phyloP scores from a whole-genome alignment of 495 filamentous ascomycete species.

The Penicillium dipodomyicola region DNA sequence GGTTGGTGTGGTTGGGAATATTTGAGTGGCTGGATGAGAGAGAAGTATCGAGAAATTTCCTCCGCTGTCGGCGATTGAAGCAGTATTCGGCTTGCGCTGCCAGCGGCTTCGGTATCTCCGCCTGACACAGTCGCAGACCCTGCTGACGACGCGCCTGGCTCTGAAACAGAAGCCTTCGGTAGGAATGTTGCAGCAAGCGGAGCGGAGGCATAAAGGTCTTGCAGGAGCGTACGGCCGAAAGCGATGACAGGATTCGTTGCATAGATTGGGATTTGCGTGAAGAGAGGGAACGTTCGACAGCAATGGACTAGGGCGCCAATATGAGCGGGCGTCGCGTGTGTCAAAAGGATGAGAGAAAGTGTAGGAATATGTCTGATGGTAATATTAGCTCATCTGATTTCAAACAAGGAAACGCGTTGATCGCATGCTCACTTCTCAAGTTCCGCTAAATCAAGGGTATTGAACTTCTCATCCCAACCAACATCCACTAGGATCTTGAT shows the following conservation, averaged over 20 bases:
- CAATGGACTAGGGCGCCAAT: conserved; percentile 93
- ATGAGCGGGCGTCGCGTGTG: conserved; percentile 86
- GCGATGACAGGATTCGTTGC: conserved; percentile 92
- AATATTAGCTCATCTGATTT: conserved; percentile 13
- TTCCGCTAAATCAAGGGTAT: conserved; percentile 72
- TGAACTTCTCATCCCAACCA: conserved; percentile 92
- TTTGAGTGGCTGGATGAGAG: conserved; percentile 88
- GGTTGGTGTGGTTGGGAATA: conserved; percentile 96
- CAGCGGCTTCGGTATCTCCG: conserved; percentile 24
- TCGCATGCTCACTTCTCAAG: conserved; percentile 72
- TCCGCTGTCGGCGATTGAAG: conserved; percentile 77
- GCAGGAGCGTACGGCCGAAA: conserved; percentile 82
- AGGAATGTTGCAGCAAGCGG: conserved; percentile 83
- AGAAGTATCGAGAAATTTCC: conserved; percentile 90
- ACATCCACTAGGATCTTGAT: conserved; percentile 94
- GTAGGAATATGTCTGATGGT: conserved; percentile 76
- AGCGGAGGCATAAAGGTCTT: conserved; percentile 89
- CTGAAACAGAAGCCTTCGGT: conserved; percentile 61
- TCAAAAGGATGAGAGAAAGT: conserved; percentile 89
- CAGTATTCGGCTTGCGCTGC: conserved; percentile 54
- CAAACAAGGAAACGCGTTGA: neutral
- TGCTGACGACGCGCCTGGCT: conserved; percentile 56
- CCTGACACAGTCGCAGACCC: conserved; percentile 31
- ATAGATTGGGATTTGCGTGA: conserved; percentile 92
- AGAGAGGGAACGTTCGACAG: conserved; percentile 92